A percentile compares a stretch with the other conserved stretches of the same genome.
Conservation (phyloP, 805 yeast genomes). For the Schizosaccharomyces osmophilus region DNA sequence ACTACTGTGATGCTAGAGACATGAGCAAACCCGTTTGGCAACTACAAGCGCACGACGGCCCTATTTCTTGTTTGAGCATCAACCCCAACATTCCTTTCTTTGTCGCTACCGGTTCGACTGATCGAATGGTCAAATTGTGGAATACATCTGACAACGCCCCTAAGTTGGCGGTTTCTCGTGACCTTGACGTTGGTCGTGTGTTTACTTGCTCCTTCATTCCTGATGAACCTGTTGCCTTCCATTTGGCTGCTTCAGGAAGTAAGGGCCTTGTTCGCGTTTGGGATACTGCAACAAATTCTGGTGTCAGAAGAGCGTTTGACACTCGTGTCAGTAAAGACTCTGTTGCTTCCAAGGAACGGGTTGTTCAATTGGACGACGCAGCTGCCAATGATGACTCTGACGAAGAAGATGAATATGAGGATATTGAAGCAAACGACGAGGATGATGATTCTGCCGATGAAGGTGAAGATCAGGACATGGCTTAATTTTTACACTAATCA, state of each 20-base stretch:
- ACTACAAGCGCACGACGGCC: slow-evolving; percentile 80
- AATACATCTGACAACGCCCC: slow-evolving; percentile 43
- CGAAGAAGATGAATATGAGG: slow-evolving; percentile 1
- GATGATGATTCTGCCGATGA: neutral
- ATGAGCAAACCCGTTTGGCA: slow-evolving; percentile 61
- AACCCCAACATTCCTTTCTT: slow-evolving; percentile 45
- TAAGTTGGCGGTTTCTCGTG: slow-evolving; percentile 71
- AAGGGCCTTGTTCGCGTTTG: slow-evolving; percentile 66
- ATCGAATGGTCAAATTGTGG: slow-evolving; percentile 72
- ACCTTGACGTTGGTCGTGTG: slow-evolving; percentile 85
- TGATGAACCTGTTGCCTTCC: slow-evolving; percentile 58
- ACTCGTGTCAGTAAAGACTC: slow-evolving; percentile 6
- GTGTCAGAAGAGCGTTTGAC: slow-evolving; percentile 48
- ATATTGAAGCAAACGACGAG: neutral
- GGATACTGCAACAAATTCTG: slow-evolving; percentile 66
- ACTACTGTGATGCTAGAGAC: slow-evolving; percentile 64
- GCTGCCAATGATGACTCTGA: neutral
- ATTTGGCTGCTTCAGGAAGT: slow-evolving; percentile 63
- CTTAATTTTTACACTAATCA: neutral
- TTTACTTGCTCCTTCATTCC: slow-evolving; percentile 62
- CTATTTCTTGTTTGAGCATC: slow-evolving; percentile 49
- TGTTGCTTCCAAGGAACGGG: neutral
- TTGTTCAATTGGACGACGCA: neutral
- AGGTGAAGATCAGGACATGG: neutral
- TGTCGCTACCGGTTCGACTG: slow-evolving; percentile 72